Evolutionary conservation across 106 monocot species (phyloP).

Genomic region (Posidonia australis): DNA sequence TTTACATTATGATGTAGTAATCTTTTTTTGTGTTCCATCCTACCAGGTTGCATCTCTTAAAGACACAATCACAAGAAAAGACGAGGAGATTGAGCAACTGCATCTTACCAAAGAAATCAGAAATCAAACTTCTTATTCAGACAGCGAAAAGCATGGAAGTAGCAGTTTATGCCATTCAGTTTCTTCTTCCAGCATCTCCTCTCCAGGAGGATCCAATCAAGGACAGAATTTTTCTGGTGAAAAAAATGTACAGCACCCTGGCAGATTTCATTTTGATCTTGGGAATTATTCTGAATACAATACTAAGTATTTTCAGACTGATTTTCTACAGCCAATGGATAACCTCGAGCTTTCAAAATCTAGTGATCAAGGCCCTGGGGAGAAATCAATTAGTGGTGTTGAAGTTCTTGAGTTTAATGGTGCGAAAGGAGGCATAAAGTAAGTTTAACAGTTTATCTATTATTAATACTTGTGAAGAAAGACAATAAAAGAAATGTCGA

Average conservation of each 20-base stretch:
- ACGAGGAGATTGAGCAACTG: constrained; percentile 80
- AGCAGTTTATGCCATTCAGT: not conserved
- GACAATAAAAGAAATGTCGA: too few relatives aligned
- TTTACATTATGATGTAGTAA: not conserved
- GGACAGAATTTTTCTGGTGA: not conserved
- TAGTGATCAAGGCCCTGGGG: not conserved
- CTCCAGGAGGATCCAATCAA: not conserved
- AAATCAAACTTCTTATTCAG: constrained; percentile 14
- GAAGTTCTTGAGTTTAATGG: not conserved
- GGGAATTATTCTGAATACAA: not conserved
- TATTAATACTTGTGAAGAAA: not conserved
- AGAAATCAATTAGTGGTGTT: not conserved
- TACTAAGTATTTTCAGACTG: not conserved
- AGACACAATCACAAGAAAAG: constrained; percentile 67
- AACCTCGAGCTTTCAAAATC: not conserved
- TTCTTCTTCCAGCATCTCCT: constrained; percentile 2
- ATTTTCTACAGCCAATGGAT: not conserved
- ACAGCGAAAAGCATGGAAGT: not conserved
- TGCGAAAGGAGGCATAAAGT: not conserved
- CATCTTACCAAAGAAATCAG: constrained; percentile 43
- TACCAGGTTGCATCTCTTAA: constrained; percentile 70
- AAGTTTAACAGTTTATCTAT: too few relatives aligned
- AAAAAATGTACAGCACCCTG: not conserved
- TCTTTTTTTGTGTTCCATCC: not conserved
- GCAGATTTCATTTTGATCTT: not conserved